Base-by-base conservation (phyloP, 768 basidiomycete species). In the Holtermannia corniformis region DNA sequence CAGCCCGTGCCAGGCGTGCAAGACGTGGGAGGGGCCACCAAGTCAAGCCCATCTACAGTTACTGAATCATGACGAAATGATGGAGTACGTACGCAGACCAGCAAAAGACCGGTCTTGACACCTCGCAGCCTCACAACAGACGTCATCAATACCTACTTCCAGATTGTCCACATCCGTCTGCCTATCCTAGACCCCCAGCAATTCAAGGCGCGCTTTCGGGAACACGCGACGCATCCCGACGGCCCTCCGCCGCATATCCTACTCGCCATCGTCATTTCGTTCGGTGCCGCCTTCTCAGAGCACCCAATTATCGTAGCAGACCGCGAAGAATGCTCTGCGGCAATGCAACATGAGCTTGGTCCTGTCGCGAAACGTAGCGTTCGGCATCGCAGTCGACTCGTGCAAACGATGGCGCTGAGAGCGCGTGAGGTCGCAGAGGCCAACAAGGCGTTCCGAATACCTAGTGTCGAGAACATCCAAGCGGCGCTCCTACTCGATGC, bases 281-380 rank as follows among this genome's bases (percentile, higher is more conserved):
- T 86, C 85, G 91, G 91, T 24, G 83, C 87, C 32, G 89, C 90
- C 62, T 93, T 93, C 70, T 90, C 88, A 3, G 91, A 95, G 63
- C 87, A 93, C 66, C 83, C 85, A 0, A 73, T 90, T 55, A 81
- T 95, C 44, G 78, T 83, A 20, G 80, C 82, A 27, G 91, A 93
- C 74, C 79, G 89, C 41, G 76, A 79, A 47, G 81, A 81, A 54
- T 56, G 61, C 20, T 56, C 65, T 2, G 24, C 40, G 13, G 21
- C 59, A 25, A 60, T 59, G 53, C 46, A 47, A 5, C 12, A 20
- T 5, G 20, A 43, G n/a, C 26, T 22, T 3, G 21, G 25, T 4
- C 45, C 52, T 25, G 53, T 56, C 19, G 14, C 78, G 43, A 44
- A 81, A 81, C 32, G 10, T 7, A 16, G 32, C 10, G 32, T 37